A percentile compares a stretch with the other conserved stretches of the same genome.
Conservation (phyloP, 1,284 basidiomycete species). For the Apiotrichum akiyoshidainum region DNA sequence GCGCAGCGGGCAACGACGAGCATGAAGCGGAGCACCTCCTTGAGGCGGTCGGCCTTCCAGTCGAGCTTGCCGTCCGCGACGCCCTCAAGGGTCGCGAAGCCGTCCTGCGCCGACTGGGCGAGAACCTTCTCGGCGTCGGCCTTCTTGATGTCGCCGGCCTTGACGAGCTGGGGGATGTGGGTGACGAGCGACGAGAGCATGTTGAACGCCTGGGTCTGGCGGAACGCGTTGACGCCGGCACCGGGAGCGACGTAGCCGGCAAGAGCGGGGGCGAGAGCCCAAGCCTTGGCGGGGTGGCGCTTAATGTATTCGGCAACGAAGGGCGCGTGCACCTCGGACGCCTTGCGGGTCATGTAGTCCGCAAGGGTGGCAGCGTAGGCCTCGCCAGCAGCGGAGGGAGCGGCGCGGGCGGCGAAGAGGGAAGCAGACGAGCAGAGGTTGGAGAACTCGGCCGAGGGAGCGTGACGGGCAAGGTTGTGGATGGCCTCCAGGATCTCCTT, state of each 20-base stretch:
- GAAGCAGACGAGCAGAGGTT: constrained; percentile 67
- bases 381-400: constrained; percentile 44
- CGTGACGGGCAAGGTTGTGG: constrained; percentile 70
- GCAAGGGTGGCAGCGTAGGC: constrained; percentile 67
- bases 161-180: constrained; percentile 59
- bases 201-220: constrained; percentile 69
- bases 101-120: constrained; percentile 57
- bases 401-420: constrained; percentile 65
- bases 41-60: constrained; percentile 67
- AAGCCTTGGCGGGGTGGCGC: constrained; percentile 65
- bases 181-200: constrained; percentile 67
- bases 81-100: constrained; percentile 57
- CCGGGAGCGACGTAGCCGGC: constrained; percentile 53
- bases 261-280: constrained; percentile 64
- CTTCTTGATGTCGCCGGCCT: constrained; percentile 35
- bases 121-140: constrained; percentile 55
- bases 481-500: constrained; percentile 61
- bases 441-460: constrained; percentile 61
- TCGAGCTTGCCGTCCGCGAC: constrained; percentile 51
- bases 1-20: constrained; percentile 66
- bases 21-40: constrained; percentile 73
- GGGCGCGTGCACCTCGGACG: constrained; percentile 66
- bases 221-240: constrained; percentile 65
- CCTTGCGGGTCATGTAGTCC: constrained; percentile 78
- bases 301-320: constrained; percentile 79